Evolutionary conservation across 441 rosid species (phyloP), one percentile per base, ranked within the genome.

Genomic region (Gossypium schwendimanii): DNA sequence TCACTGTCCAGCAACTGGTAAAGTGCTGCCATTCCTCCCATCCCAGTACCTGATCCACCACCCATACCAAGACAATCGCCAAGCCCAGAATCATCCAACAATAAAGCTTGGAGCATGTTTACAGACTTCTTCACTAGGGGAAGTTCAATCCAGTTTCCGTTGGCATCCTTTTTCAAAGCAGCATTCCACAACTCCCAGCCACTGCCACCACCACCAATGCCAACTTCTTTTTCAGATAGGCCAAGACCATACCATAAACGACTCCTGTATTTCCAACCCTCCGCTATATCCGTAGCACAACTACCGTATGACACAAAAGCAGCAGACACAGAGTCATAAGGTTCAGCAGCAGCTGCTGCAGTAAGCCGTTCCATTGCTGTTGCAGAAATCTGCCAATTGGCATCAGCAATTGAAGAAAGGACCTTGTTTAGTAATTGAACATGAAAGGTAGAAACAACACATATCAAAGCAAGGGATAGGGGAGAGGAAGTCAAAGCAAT

Each of bases 41-140:
- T 96, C 78, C 99, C 99, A 76, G 99, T 96, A 77, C 99, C 98
- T 49, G 99, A 96, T 79, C 97, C 99, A 76, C 98, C 97, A 73
- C 97, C 98, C 67, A 96, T 94, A 72, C 98, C 99, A 77, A 96
- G 98, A 76, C 98, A 97, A 71, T 98, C 98, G 75, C 99, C 98
- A 75, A 96, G 96, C 71, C 99, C 97, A 73, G 97, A 91, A 76
- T 96, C 98, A 73, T 96, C 98, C 78, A 96, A 80, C 71, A 96
- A 82, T 79, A 96, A 84, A 63, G 99, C 97, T 84, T 94, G 98
- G 76, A 96, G 99, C 98, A 96, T 89, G 73, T 87, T 82, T 73
- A 96, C 97, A 58, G 97, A 92, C 84, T 92, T 96, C 84, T 94
- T 84, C 39, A 96, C 94, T 80, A 96, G 73, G 52, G 97, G 92